These are phyloP conservation scores for Chlorophyllum brunneum DNA, from an alignment of 768 basidiomycete genomes.

Conservation along the genomic window DNA sequence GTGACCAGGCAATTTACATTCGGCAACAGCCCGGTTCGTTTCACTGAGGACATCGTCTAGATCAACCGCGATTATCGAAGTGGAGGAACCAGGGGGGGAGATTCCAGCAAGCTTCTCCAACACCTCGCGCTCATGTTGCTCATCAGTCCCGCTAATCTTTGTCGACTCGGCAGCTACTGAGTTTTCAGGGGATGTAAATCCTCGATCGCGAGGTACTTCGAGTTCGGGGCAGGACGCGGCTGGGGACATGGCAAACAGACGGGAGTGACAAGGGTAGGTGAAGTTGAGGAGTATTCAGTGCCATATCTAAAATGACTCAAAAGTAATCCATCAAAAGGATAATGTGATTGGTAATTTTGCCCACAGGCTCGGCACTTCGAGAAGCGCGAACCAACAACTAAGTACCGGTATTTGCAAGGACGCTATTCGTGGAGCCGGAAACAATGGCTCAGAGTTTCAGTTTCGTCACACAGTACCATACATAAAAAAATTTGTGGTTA, in stretches of 20 bases:
- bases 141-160: background rate
- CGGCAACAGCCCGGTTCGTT: constrained; percentile 54
- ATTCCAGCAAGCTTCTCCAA: constrained; percentile 14
- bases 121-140: constrained; percentile 12
- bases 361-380: too few relatives aligned
- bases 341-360: too few relatives aligned
- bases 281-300: background rate
- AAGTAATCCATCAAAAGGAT: constrained; percentile 4
- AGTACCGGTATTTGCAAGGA: too few relatives aligned
- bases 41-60: constrained; percentile 64
- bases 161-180: background rate
- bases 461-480: too few relatives aligned
- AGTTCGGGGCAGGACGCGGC: constrained; percentile 23
- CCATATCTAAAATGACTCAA: background rate
- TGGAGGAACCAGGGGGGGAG: constrained; percentile 20
- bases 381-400: too few relatives aligned
- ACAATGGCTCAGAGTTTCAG: too few relatives aligned
- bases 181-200: background rate
- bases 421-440: too few relatives aligned
- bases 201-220: constrained; percentile 1
- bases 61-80: constrained; percentile 56
- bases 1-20: constrained; percentile 41
- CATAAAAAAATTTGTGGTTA: too few relatives aligned
- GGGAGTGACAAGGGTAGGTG: background rate
- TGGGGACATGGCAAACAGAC: constrained; percentile 23